Percentiles rank a stretch among this genome's conserved stretches.
Conservation (phyloP, 352 stramenopile species). For the Hyaloperonospora brassicae region DNA sequence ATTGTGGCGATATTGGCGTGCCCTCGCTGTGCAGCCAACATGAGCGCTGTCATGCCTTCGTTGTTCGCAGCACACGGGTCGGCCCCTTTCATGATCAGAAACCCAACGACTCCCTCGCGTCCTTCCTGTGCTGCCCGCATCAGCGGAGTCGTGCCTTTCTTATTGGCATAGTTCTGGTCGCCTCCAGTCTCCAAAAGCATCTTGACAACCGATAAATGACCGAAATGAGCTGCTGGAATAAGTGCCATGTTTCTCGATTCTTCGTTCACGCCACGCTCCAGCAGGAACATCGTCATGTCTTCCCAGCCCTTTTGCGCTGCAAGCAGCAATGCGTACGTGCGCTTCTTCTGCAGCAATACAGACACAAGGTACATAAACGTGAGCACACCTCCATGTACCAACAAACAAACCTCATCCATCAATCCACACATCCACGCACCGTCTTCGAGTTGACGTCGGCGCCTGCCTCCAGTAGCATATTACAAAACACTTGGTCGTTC, state of each 20-base stretch:
- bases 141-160: slow-evolving; percentile 80
- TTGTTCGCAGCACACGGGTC: slow-evolving; percentile 76
- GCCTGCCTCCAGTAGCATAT: slow-evolving; percentile 54
- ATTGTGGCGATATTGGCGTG: slow-evolving; percentile 76
- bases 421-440: slow-evolving; percentile 30
- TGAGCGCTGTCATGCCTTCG: slow-evolving; percentile 84
- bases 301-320: slow-evolving; percentile 74
- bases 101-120: slow-evolving; percentile 64
- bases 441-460: slow-evolving; percentile 79
- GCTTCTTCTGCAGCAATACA: slow-evolving; percentile 47
- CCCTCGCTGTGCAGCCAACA: slow-evolving; percentile 76
- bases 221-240: slow-evolving; percentile 79
- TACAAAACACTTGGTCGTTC: slow-evolving; percentile 47
- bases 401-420: neutral
- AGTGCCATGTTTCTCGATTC: slow-evolving; percentile 83
- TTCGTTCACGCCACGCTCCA: slow-evolving; percentile 57
- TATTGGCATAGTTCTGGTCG: slow-evolving; percentile 80
- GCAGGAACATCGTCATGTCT: slow-evolving; percentile 59
- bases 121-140: slow-evolving; percentile 85
- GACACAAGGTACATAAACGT: slow-evolving; percentile 8
- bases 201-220: slow-evolving; percentile 63
- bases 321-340: slow-evolving; percentile 71
- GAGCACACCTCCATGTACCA: slow-evolving; percentile 3
- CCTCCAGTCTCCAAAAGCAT: slow-evolving; percentile 62
- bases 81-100: slow-evolving; percentile 61